A percentile compares a stretch with the other conserved stretches of the same genome.
Evolutionary conservation across 306 rosid species (phyloP).

Genomic region (Fagus crenata): DNA sequence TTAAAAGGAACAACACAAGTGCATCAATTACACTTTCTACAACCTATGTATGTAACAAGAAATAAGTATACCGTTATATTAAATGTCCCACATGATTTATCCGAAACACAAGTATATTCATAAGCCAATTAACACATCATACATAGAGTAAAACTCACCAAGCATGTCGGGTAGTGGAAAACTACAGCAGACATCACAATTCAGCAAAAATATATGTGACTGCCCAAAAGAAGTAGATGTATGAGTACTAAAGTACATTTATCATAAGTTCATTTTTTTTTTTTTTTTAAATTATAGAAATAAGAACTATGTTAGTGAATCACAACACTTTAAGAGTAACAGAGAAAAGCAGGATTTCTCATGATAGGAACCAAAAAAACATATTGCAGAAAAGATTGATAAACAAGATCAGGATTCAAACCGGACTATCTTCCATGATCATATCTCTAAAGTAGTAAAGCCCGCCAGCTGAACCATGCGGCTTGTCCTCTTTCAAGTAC

Average conservation of each 20-base stretch:
- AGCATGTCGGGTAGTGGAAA: slow-evolving; percentile 86
- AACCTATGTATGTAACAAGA: slow-evolving; percentile 8
- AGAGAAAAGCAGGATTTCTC: too few relatives aligned
- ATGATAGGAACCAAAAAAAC: neutral
- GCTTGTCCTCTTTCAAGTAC: slow-evolving; percentile 95
- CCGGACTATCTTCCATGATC: slow-evolving; percentile 93
- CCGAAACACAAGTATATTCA: neutral
- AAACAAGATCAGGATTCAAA: slow-evolving; percentile 34
- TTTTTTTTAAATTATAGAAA: neutral
- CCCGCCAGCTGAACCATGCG: slow-evolving; percentile 96
- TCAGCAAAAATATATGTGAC: slow-evolving; percentile 89
- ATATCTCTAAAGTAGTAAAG: slow-evolving; percentile 74
- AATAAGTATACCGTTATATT: slow-evolving; percentile 20
- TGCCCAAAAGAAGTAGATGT: slow-evolving; percentile 45
- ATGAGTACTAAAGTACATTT: slow-evolving; percentile 14
- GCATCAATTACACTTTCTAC: slow-evolving; percentile 17
- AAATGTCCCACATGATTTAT: neutral
- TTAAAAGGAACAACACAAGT: slow-evolving; percentile 18
- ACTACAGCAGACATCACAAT: slow-evolving; percentile 95
- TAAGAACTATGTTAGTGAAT: neutral
- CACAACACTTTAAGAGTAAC: neutral
- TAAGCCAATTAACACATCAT: neutral
- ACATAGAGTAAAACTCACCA: slow-evolving; percentile 52
- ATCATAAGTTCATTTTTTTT: neutral
- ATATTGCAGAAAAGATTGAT: neutral